phyloP scores from a whole-genome alignment of 768 basidiomycete species.

The Leccinum truebloodii region DNA sequence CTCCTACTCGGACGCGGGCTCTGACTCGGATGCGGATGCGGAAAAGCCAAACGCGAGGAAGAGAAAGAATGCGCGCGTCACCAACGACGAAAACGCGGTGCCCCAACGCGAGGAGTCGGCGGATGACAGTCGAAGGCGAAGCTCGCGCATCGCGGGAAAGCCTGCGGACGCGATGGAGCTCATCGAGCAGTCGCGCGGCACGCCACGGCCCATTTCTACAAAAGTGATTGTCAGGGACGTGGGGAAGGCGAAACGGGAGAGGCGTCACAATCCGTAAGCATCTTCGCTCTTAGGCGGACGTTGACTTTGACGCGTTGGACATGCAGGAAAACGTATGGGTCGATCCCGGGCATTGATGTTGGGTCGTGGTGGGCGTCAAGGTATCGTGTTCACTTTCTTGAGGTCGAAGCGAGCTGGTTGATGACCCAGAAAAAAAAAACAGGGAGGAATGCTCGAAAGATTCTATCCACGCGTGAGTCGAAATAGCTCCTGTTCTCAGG shows the following conservation, averaged over 20 bases:
- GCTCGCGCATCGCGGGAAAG: constrained; percentile 64
- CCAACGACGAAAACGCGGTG: constrained; percentile 22
- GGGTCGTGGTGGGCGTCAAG: constrained; percentile 85
- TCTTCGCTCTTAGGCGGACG: neutral
- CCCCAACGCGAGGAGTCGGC: neutral
- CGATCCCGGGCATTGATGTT: constrained; percentile 75
- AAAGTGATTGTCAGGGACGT: constrained; percentile 36
- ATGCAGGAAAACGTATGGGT: constrained; percentile 72
- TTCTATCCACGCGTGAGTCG: constrained; percentile 80
- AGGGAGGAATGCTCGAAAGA: constrained; percentile 70
- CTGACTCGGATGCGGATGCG: constrained; percentile 22
- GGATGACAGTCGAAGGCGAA: constrained; percentile 52
- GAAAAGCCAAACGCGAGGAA: constrained; percentile 31
- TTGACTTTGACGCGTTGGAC: constrained; percentile 13
- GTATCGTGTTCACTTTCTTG: constrained; percentile 30
- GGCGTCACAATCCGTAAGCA: constrained; percentile 36
- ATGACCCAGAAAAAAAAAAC: neutral
- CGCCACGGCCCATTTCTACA: constrained; percentile 41
- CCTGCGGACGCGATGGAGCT: constrained; percentile 46
- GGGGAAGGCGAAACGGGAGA: constrained; percentile 36
- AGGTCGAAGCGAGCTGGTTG: neutral
- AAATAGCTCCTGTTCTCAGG: neutral
- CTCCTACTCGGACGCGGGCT: neutral
- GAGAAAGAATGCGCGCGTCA: constrained; percentile 18
- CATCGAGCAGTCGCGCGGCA: constrained; percentile 38